Evolutionary conservation across 78 protist genomes (phyloP), one percentile per base, ranked within the genome.

Genomic region (Isochrysis galbana): DNA sequence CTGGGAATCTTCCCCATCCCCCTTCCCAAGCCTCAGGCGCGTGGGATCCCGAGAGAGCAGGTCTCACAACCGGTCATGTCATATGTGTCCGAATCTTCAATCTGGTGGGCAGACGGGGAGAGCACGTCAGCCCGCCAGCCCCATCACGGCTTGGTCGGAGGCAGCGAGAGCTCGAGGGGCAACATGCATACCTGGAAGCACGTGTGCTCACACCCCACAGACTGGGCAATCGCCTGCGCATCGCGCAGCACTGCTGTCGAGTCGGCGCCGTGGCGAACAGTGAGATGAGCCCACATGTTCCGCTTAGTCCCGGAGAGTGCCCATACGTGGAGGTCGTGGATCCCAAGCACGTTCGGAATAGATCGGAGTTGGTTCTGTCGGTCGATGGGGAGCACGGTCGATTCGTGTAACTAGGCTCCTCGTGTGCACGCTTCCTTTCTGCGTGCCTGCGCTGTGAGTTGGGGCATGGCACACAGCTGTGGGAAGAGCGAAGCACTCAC

Each of bases 401-500:
- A n/a, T n/a, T n/a, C n/a, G n/a, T n/a, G n/a, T n/a, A n/a, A n/a
- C n/a, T n/a, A n/a, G n/a, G n/a, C n/a, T n/a, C n/a, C n/a, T n/a
- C n/a, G n/a, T n/a, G n/a, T n/a, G n/a, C n/a, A n/a, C n/a, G n/a
- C n/a, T n/a, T n/a, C n/a, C n/a, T n/a, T n/a, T n/a, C n/a, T n/a
- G n/a, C n/a, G n/a, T 10, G 32, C 10, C 61, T 19, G 32, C 61
- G 32, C 32, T 51, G 61, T 10, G 61, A 19, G 61, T 17, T 17
- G 61, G 61, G 32, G 61, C 61, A 51, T 10, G 17, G 61, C 61
- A 17, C 61, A 17, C 61, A 51, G 61, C 61, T 10, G 32, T 10
- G 61, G 32, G 61, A 51, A 17, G 61, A 10, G 61, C 32, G 61
- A 97, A 21, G 96, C 91, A 39, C 95, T n/a, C n/a, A n/a, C n/a